These are phyloP conservation scores for Blastobotrys peoriensis DNA, from an alignment of 805 yeast species.

Conservation along the genomic window DNA sequence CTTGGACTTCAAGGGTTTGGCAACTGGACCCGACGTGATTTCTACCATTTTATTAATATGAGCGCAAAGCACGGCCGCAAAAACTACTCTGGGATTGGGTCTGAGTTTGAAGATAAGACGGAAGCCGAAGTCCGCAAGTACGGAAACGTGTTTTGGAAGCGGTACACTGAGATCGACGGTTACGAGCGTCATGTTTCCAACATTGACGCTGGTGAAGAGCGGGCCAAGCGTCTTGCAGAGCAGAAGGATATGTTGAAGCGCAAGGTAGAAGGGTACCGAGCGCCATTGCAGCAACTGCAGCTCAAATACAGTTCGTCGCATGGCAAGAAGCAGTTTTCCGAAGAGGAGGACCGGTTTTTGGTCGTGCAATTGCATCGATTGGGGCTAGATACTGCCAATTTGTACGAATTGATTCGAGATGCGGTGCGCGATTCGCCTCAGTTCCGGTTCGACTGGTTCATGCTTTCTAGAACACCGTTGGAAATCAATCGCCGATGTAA, in stretches of 20 bases:
- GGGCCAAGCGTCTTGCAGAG: slow-evolving; percentile 51
- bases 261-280: slow-evolving; percentile 61
- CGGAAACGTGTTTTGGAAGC: slow-evolving; percentile 74
- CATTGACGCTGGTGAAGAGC: slow-evolving; percentile 88
- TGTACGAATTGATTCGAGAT: slow-evolving; percentile 73
- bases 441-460: slow-evolving; percentile 82
- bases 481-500: slow-evolving; percentile 80
- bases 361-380: slow-evolving; percentile 70
- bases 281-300: slow-evolving; percentile 74
- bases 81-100: slow-evolving; percentile 59
- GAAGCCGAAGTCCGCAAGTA: slow-evolving; percentile 74
- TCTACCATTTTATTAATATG: slow-evolving; percentile 68
- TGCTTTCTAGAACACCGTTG: slow-evolving; percentile 68
- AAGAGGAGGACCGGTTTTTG: slow-evolving; percentile 86
- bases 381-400: slow-evolving; percentile 74
- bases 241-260: slow-evolving; percentile 77
- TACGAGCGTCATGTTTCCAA: slow-evolving; percentile 75
- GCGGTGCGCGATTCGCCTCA: slow-evolving; percentile 67
- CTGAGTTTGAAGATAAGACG: slow-evolving; percentile 78
- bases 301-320: slow-evolving; percentile 69
- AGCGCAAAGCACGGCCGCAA: slow-evolving; percentile 79
- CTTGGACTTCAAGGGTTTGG: slow-evolving; percentile 63
- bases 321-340: slow-evolving; percentile 65
- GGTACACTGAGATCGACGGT: slow-evolving; percentile 76
- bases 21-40: slow-evolving; percentile 85